Evolutionary conservation across 192 early-diverging fungal species (phyloP).

Genomic region (Podila verticillata): DNA sequence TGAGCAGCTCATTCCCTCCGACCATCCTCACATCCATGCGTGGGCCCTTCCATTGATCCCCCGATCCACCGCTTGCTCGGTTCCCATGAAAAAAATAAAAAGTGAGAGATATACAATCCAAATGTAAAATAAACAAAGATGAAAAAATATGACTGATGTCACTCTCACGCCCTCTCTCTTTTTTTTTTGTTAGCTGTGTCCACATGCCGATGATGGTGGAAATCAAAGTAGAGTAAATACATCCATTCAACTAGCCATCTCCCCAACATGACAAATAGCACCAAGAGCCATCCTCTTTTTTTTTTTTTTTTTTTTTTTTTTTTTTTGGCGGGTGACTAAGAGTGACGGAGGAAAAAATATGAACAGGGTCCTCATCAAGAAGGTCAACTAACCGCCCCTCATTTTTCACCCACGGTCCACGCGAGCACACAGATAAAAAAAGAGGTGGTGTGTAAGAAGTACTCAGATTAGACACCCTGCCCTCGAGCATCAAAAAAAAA

Average conservation of each 20-base stretch:
- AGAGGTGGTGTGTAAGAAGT: not conserved
- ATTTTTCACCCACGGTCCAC: too few relatives aligned
- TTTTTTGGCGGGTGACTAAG: not conserved
- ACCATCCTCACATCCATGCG: not conserved
- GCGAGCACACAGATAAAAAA: not conserved
- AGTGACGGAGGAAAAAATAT: not conserved
- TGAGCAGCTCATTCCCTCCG: not conserved
- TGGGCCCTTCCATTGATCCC: not conserved
- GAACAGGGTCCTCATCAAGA: too few relatives aligned
- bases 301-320: too few relatives aligned
- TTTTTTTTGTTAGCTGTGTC: too few relatives aligned
- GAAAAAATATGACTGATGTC: not conserved
- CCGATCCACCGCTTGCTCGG: not conserved
- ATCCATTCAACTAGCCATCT: too few relatives aligned
- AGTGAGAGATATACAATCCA: not conserved
- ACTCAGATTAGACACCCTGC: not conserved
- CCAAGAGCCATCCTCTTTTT: too few relatives aligned
- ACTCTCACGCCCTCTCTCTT: too few relatives aligned
- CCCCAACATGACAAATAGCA: too few relatives aligned
- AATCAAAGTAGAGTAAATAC: too few relatives aligned
- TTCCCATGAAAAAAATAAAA: conserved; percentile 9
- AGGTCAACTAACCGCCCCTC: too few relatives aligned
- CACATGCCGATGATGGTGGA: too few relatives aligned
- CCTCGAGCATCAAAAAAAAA: not conserved
- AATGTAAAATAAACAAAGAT: not conserved